Percentiles rank a stretch among this genome's conserved stretches.
Conservation (phyloP, 805 yeast species). For the Brettanomyces sp. region DNA sequence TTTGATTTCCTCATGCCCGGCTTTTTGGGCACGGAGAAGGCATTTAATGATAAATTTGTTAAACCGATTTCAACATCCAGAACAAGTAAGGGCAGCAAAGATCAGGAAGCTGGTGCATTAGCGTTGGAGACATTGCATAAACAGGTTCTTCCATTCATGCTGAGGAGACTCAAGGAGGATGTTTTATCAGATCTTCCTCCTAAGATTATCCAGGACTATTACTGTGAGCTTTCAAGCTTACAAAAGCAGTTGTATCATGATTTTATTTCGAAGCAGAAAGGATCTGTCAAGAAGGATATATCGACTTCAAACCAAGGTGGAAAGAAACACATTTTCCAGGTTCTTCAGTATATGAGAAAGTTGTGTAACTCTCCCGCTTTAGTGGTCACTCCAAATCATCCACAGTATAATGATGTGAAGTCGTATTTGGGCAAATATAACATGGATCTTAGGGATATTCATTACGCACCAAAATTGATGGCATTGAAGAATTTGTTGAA, state of each 20-base stretch:
- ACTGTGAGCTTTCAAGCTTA: constrained; percentile 87
- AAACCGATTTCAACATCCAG: constrained; percentile 94
- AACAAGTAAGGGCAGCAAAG: constrained; percentile 81
- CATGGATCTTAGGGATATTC: constrained; percentile 57
- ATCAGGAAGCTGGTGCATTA: constrained; percentile 93
- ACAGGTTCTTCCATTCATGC: constrained; percentile 92
- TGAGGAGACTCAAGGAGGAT: constrained; percentile 92
- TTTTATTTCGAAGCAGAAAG: constrained; percentile 79
- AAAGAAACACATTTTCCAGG: constrained; percentile 94
- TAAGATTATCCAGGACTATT: constrained; percentile 95
- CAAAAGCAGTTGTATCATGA: constrained; percentile 84
- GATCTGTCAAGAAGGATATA: constrained; percentile 57
- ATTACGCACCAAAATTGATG: constrained; percentile 81
- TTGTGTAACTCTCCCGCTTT: constrained; percentile 94
- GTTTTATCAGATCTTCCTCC: constrained; percentile 96
- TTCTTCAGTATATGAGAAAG: constrained; percentile 93
- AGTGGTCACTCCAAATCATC: constrained; percentile 75
- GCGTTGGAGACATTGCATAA: constrained; percentile 94
- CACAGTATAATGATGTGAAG: constrained; percentile 64
- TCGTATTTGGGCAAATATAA: constrained; percentile 49
- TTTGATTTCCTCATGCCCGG: constrained; percentile 99
- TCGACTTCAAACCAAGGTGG: constrained; percentile 30
- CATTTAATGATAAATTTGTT: constrained; percentile 91
- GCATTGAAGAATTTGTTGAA: constrained; percentile 72
- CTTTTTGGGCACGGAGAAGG: constrained; percentile 87